Conservation (phyloP, 2,329 filamentous ascomycete genomes). For the Tolypocladium paradoxum region DNA sequence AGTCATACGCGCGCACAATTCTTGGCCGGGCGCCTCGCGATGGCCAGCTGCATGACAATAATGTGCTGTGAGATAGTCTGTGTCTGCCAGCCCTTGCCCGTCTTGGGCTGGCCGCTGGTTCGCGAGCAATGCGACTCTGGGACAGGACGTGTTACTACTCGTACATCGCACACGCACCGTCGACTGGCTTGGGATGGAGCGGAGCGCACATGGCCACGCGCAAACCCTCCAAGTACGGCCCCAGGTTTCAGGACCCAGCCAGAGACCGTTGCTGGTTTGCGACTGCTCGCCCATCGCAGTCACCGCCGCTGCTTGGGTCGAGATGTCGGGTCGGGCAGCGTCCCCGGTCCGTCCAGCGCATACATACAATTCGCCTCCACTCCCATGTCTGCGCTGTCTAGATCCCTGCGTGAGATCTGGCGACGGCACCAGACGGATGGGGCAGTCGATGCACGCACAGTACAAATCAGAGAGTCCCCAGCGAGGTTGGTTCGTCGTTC, state of each 20-base stretch:
- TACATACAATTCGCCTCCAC: background rate
- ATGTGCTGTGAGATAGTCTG: background rate
- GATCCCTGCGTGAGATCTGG: slow-evolving; percentile 1
- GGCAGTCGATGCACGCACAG: background rate
- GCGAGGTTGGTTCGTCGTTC: background rate
- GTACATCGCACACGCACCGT: background rate
- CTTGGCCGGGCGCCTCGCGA: background rate
- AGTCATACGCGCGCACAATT: background rate
- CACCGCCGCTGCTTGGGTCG: background rate
- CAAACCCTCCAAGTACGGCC: background rate
- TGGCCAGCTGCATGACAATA: background rate
- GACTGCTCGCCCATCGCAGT: background rate
- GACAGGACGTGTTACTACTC: background rate
- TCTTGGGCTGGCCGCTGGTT: background rate
- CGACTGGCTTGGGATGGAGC: background rate
- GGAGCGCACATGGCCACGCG: background rate
- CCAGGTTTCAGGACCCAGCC: background rate
- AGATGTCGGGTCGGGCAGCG: background rate
- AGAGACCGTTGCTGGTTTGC: background rate
- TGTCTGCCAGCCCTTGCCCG: background rate
- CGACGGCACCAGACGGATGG: background rate
- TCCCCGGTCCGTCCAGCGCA: background rate
- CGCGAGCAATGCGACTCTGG: background rate
- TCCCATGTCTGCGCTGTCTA: background rate
- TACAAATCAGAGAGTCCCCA: background rate